These are phyloP conservation scores for Vicia faba DNA, from an alignment of 306 rosid genomes.

Conservation along the genomic window DNA sequence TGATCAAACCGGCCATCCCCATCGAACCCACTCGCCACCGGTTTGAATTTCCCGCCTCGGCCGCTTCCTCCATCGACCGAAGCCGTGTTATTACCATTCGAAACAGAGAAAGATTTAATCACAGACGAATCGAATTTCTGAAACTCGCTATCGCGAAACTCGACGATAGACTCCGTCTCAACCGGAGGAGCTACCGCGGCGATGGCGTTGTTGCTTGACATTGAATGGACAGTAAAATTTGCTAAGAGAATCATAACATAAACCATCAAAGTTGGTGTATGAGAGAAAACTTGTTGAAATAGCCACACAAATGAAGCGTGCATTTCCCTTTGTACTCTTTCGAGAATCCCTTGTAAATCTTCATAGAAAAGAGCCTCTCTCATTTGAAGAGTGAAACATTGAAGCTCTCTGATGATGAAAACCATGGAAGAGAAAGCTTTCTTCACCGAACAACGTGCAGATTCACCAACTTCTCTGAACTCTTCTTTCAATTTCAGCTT, in stretches of 20 bases:
- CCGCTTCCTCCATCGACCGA: constrained; percentile 69
- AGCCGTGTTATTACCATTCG: constrained; percentile 60
- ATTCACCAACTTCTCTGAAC: constrained; percentile 66
- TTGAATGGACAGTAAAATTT: constrained; percentile 76
- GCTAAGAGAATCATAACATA: constrained; percentile 88
- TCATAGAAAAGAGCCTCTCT: constrained; percentile 68
- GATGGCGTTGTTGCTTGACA: constrained; percentile 68
- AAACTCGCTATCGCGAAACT: constrained; percentile 25
- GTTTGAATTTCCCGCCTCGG: constrained; percentile 70
- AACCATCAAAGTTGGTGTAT: constrained; percentile 87
- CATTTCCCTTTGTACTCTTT: constrained; percentile 78
- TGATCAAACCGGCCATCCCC: constrained; percentile 63
- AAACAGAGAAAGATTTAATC: constrained; percentile 52
- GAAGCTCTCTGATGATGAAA: constrained; percentile 85
- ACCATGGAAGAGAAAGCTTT: constrained; percentile 91
- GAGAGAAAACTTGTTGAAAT: constrained; percentile 89
- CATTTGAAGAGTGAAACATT: constrained; percentile 73
- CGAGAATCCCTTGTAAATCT: constrained; percentile 74
- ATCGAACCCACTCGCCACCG: constrained; percentile 59
- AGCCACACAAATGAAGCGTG: constrained; percentile 96
- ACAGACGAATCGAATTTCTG: constrained; percentile 59
- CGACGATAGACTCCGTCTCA: constrained; percentile 39
- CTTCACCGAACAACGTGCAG: constrained; percentile 71
- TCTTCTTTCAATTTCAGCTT: constrained; percentile 75
- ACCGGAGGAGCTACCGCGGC: constrained; percentile 45